A percentile compares a stretch with the other conserved stretches of the same genome.
Conservation (phyloP, 2,329 filamentous ascomycete species). For the Diaporthe helianthi region DNA sequence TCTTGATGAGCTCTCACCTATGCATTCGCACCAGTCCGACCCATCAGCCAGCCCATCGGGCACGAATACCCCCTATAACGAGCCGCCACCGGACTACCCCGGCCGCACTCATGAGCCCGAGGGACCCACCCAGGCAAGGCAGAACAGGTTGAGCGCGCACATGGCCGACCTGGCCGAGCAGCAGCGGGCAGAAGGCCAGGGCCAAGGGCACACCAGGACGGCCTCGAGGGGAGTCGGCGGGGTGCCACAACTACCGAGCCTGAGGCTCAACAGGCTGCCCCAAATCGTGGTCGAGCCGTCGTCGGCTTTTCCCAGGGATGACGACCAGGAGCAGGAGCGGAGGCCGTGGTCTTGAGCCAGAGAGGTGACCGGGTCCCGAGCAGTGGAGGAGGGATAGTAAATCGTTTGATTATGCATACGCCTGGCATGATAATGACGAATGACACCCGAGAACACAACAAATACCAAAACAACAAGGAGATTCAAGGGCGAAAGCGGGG, state of each 20-base stretch:
- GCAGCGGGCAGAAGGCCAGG: conserved; percentile 15
- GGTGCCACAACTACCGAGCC: conserved; percentile 58
- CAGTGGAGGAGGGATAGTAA: not conserved
- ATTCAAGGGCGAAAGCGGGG: not conserved
- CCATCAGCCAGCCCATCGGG: conserved; percentile 40
- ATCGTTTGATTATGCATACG: not conserved
- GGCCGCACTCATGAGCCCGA: conserved; percentile 40
- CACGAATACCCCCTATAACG: conserved; percentile 51
- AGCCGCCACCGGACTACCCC: conserved; percentile 60
- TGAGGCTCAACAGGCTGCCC: conserved; percentile 58
- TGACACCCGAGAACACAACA: not conserved
- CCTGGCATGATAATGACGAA: conserved; percentile 11
- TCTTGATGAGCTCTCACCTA: conserved; percentile 49
- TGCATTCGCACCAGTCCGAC: conserved; percentile 36
- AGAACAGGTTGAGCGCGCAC: conserved; percentile 45
- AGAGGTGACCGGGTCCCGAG: no score
- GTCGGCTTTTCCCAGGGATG: conserved; percentile 45
- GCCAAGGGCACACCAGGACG: conserved; percentile 31
- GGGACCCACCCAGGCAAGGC: conserved; percentile 39
- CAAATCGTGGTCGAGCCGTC: conserved; percentile 67
- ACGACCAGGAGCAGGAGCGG: conserved; percentile 27
- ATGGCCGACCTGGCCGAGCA: conserved; percentile 41
- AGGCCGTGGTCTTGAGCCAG: conserved; percentile 9
- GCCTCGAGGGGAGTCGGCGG: conserved; percentile 48
- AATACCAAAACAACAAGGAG: not conserved